A percentile compares a stretch with the other conserved stretches of the same genome.
phyloP scores from a whole-genome alignment of 768 basidiomycete species.

The Paxillus involutus region DNA sequence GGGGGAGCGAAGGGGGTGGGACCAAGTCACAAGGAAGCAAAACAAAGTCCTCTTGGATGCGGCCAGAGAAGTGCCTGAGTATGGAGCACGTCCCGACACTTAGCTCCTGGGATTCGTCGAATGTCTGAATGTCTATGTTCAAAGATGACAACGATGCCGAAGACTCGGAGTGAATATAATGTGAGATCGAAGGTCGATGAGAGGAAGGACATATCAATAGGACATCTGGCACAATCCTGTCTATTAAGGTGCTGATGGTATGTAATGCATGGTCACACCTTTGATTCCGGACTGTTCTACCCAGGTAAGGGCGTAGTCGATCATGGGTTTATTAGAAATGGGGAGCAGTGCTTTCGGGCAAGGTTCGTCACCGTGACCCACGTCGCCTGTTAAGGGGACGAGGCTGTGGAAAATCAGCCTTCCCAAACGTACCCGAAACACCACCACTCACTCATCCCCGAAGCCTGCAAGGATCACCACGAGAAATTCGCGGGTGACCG shows the following conservation, averaged over 20 bases:
- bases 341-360: constrained; percentile 88
- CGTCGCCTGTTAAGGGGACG: constrained; percentile 68
- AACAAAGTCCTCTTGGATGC: constrained; percentile 84
- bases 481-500: constrained; percentile 73
- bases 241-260: constrained; percentile 8
- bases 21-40: constrained; percentile 91
- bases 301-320: constrained; percentile 85
- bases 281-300: constrained; percentile 82
- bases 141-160: constrained; percentile 61
- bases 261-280: constrained; percentile 44
- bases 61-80: constrained; percentile 71
- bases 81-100: constrained; percentile 72
- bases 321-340: constrained; percentile 83
- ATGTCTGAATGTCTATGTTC: constrained; percentile 76
- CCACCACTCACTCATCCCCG: constrained; percentile 74
- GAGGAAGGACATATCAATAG: constrained; percentile 80
- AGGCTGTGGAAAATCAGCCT: constrained; percentile 47
- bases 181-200: constrained; percentile 74
- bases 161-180: constrained; percentile 80
- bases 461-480: constrained; percentile 89
- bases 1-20: constrained; percentile 69
- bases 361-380: constrained; percentile 81
- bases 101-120: constrained; percentile 69
- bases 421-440: background rate
- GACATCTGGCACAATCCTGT: constrained; percentile 55